phyloP scores from a whole-genome alignment of 371 early-diverging fungal genomes.

The Apophysomyces elegans region DNA sequence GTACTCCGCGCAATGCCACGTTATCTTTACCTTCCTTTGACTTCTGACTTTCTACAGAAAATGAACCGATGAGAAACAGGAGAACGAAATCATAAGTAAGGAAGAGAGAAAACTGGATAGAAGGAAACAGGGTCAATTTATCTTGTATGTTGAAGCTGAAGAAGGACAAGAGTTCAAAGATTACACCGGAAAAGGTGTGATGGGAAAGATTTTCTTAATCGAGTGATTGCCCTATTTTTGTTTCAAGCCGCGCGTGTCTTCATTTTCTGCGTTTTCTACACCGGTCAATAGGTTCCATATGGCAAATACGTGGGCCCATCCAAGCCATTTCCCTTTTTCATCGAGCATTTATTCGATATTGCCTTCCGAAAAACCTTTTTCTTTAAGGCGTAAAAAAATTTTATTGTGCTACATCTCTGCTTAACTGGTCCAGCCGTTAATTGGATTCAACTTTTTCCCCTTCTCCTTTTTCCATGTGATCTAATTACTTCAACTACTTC shows the following conservation, averaged over 20 bases:
- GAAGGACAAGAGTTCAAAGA: no score
- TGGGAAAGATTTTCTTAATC: background rate
- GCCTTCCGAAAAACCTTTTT: no score
- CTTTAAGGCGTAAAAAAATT: background rate
- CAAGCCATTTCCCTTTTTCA: background rate
- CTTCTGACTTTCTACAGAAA: background rate
- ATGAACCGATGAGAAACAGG: background rate
- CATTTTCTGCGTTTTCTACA: conserved; percentile 1
- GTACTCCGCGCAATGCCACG: conserved; percentile 1
- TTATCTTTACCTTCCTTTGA: background rate
- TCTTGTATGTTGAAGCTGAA: no score
- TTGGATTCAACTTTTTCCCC: no score
- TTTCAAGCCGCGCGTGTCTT: conserved; percentile 6
- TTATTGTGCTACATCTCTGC: background rate
- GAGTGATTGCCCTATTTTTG: background rate
- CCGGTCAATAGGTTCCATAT: background rate
- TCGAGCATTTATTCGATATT: background rate
- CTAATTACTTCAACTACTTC: background rate
- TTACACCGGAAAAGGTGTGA: background rate
- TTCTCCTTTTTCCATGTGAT: conserved; percentile 4
- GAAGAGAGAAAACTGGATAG: no score
- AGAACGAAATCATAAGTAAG: no score
- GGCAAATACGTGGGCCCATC: conserved; percentile 1
- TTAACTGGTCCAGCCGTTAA: no score
- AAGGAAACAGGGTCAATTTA: no score